phyloP scores from a whole-genome alignment of 306 rosid genomes.

The Cercis canadensis region DNA sequence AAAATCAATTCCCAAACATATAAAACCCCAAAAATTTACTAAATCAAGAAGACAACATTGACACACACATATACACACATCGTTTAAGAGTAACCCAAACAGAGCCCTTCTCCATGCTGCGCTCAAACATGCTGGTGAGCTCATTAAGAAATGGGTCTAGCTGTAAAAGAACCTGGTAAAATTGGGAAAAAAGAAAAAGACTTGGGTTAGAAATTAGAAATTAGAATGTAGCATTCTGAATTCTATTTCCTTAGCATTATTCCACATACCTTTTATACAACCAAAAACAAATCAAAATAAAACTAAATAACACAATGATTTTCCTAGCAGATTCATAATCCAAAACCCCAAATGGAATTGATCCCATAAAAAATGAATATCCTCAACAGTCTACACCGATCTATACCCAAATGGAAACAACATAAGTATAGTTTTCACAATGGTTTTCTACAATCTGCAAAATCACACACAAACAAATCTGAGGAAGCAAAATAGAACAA shows the following conservation, averaged over 20 bases:
- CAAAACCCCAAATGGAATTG: neutral
- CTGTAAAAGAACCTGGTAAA: conserved; percentile 76
- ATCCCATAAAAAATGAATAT: neutral
- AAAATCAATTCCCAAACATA: conserved; percentile 30
- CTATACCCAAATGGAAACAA: no score
- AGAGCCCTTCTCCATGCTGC: conserved; percentile 77
- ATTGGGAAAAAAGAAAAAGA: neutral
- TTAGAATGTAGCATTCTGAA: no score
- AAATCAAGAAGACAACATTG: conserved; percentile 4
- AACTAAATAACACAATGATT: conserved; percentile 13
- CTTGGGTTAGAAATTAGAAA: neutral
- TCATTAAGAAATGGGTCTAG: conserved; percentile 95
- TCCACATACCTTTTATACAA: neutral
- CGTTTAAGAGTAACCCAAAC: conserved; percentile 97
- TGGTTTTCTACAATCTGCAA: no score
- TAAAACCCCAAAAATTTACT: conserved; percentile 10
- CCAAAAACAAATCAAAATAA: neutral
- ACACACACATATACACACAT: conserved; percentile 57
- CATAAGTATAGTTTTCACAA: no score
- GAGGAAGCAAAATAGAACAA: no score
- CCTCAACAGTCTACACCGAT: no score
- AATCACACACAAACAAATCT: no score
- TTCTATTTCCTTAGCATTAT: neutral
- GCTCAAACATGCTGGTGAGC: conserved; percentile 92
- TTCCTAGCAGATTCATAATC: conserved; percentile 7